Evolutionary conservation across 2,329 filamentous ascomycete genomes (phyloP).

Genomic region (Cladosporium sp.): DNA sequence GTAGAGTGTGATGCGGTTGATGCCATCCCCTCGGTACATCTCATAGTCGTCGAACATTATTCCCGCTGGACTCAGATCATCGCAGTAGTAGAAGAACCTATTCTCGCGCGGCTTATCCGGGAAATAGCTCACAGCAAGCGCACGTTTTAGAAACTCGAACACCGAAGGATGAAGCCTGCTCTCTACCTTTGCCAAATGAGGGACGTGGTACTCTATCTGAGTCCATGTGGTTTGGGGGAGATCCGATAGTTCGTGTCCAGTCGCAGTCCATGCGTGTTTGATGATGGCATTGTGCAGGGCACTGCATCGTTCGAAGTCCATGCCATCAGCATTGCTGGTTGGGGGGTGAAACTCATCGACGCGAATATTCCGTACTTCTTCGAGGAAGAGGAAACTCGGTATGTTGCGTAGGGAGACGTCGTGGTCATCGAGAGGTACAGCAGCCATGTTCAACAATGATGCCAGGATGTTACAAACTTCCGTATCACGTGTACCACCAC

Average conservation of each 20-base stretch:
- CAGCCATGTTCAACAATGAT: neutral
- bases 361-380: neutral
- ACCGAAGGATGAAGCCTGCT: neutral
- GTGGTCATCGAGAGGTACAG: neutral
- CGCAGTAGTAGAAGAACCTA: too few species aligned
- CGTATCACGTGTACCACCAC: neutral
- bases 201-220: neutral
- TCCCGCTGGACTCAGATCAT: too few species aligned
- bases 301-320: conserved; percentile 8
- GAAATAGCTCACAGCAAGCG: neutral
- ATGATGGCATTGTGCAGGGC: conserved; percentile 8
- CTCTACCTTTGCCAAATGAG: neutral
- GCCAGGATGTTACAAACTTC: too few species aligned
- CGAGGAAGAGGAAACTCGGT: neutral
- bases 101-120: too few species aligned
- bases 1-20: too few species aligned
- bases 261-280: neutral
- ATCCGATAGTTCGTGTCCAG: neutral
- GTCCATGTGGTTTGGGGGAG: neutral
- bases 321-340: neutral
- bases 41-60: too few species aligned
- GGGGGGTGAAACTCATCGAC: neutral
- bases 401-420: too few species aligned
- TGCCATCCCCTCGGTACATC: too few species aligned
- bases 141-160: neutral